These are phyloP conservation scores for Ophiostoma triangulosporum DNA, from an alignment of 2,329 filamentous ascomycete species.

Conservation along the genomic window DNA sequence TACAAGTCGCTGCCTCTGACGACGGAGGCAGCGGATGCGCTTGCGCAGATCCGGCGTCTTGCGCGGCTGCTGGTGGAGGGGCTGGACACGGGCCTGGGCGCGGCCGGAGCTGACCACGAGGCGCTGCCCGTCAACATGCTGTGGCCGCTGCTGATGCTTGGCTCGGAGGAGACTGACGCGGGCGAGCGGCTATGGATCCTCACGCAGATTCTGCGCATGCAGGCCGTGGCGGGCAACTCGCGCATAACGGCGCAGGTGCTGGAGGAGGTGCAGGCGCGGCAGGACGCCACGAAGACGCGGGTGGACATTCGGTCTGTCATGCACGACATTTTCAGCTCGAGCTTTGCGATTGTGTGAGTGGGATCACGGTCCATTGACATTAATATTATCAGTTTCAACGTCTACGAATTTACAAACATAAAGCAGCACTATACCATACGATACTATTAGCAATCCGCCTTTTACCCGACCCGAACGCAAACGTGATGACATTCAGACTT, in stretches of 20 bases:
- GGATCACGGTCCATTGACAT: too few relatives aligned
- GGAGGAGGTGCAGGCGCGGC: constrained; percentile 30
- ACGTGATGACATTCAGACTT: neutral
- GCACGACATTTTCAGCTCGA: constrained; percentile 35
- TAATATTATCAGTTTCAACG: too few relatives aligned
- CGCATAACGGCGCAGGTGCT: constrained; percentile 32
- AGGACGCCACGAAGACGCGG: constrained; percentile 26
- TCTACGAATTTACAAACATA: too few relatives aligned
- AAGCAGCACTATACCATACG: too few relatives aligned
- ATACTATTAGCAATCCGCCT: too few relatives aligned
- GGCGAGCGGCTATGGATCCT: constrained; percentile 37
- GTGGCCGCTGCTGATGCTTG: constrained; percentile 43
- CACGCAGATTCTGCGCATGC: constrained; percentile 33
- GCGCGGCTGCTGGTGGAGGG: constrained; percentile 31
- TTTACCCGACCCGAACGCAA: too few relatives aligned
- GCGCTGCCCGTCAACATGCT: constrained; percentile 41
- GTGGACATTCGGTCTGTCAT: constrained; percentile 33
- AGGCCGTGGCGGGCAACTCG: constrained; percentile 30
- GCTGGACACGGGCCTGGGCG: constrained; percentile 19
- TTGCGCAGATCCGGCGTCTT: constrained; percentile 34
- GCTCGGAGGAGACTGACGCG: constrained; percentile 37
- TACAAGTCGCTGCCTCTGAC: constrained; percentile 40
- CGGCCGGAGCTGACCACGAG: constrained; percentile 18
- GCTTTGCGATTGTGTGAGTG: constrained; percentile 41
- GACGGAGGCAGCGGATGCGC: constrained; percentile 31